Evolutionary conservation across 1,139 yeast species (phyloP), one percentile per base, ranked within the genome.

Genomic region (Suhomyces kunorum): DNA sequence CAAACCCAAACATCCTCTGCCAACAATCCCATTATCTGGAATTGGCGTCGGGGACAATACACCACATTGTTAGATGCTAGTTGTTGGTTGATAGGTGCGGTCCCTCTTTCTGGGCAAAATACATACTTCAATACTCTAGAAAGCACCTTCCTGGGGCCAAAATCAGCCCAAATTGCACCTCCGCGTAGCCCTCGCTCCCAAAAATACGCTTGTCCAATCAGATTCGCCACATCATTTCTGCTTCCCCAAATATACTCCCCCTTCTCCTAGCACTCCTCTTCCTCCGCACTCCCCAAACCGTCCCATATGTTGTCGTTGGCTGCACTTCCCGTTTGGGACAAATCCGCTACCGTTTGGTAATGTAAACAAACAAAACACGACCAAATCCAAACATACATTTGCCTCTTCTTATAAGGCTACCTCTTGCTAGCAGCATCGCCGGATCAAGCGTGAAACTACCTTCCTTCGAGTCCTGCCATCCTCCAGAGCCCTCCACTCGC

Each of bases 301-400:
- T 7, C 12, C 23, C 25, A 23, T 29, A 26, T 35, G 38, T 35
- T 24, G 20, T 20, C 31, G 3, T 15, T 12, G 12, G 26, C 13
- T 36, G 30, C 35, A n/a, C 29, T 36, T 30, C 43, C 43, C 31
- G 19, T 25, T 40, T 23, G 32, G 43, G 43, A 13, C 33, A 40
- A 25, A 36, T 15, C 15, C 27, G 14, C 30, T 15, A 8, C 20
- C 30, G 24, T 12, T 34, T 5, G 26, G 34, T 29, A 40, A 40
- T 23, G 38, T 40, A 40, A 40, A 40, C 43, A 40, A 40, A 36
- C 43, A 26, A 24, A 40, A 40, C 43, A 40, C 43, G 43, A 40
- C 43, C 39, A 36, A 40, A 40, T 28, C 37, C 31, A 40, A 40
- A 40, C 43, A 40, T 20, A 26, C 34, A 25, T 19, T 30, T 23